Evolutionary conservation across 1,284 basidiomycete species (phyloP).

Genomic region (Apiotrichum mycotoxinovorans): DNA sequence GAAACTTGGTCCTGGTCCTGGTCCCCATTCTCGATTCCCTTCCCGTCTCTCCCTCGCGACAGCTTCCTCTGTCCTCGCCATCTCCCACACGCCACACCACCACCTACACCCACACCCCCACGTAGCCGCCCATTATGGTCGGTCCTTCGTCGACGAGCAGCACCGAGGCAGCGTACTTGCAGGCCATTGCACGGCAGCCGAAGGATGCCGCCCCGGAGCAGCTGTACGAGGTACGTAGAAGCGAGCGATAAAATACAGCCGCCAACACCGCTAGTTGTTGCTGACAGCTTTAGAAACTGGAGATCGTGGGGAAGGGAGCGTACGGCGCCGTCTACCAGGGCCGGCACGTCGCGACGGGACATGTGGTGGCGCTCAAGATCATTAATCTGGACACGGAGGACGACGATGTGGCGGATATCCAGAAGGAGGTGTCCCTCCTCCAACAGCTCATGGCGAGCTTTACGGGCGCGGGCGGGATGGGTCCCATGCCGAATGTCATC

Average conservation of each 20-base stretch:
- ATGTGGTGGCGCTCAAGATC: constrained; percentile 92
- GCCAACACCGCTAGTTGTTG: not conserved
- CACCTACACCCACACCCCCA: too few relatives aligned
- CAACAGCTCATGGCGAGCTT: constrained; percentile 67
- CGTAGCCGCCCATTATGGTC: not conserved
- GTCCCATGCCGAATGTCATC: constrained; percentile 68
- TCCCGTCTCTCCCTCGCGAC: too few relatives aligned
- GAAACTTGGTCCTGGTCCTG: too few relatives aligned
- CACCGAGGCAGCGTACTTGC: constrained; percentile 41
- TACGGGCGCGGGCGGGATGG: constrained; percentile 21
- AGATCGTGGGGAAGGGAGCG: constrained; percentile 86
- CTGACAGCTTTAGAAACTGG: constrained; percentile 55
- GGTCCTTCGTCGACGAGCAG: not conserved
- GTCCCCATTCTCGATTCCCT: too few relatives aligned
- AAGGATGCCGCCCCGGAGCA: constrained; percentile 42
- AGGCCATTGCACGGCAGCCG: constrained; percentile 36
- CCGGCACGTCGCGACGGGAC: constrained; percentile 74
- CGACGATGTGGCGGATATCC: constrained; percentile 95
- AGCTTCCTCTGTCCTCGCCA: not conserved
- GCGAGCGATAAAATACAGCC: too few relatives aligned
- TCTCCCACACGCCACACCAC: not conserved
- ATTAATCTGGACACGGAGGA: constrained; percentile 97
- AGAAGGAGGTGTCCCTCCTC: constrained; percentile 89
- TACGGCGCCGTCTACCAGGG: constrained; percentile 96
- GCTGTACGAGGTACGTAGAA: constrained; percentile 38